Percentiles rank a stretch among this genome's conserved stretches.
Conservation (phyloP, 345 rosid species). For the Hibiscus trionum region DNA sequence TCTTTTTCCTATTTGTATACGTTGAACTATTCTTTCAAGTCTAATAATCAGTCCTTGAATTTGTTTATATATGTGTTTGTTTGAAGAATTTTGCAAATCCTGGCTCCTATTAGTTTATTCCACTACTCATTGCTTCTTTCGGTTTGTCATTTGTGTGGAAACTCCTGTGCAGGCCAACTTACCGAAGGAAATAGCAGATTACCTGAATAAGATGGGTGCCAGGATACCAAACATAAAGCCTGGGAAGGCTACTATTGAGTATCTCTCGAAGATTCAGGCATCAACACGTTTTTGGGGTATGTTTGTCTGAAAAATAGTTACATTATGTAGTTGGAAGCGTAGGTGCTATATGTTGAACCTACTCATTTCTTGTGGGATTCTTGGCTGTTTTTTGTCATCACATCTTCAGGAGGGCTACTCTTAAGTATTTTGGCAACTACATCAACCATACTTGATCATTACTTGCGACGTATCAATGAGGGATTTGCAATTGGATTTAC, state of each 20-base stretch:
- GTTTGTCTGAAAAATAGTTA: background rate
- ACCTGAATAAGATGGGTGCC: background rate
- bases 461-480: constrained; percentile 68
- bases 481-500: constrained; percentile 87
- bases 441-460: constrained; percentile 73
- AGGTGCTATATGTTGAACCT: background rate
- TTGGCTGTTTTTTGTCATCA: background rate
- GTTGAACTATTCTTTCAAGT: background rate
- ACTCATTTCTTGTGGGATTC: background rate
- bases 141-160: background rate
- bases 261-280: background rate
- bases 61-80: background rate
- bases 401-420: constrained; percentile 65
- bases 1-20: background rate
- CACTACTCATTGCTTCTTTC: background rate
- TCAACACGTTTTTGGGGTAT: background rate
- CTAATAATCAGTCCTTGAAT: background rate
- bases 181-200: background rate
- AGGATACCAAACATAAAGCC: background rate
- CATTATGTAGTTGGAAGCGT: background rate
- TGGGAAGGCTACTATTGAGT: background rate
- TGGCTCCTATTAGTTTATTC: background rate
- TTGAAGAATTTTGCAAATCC: background rate
- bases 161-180: background rate
- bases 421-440: constrained; percentile 81